Base-by-base conservation (phyloP, 345 rosid species). In the Hibiscus syriacus region DNA sequence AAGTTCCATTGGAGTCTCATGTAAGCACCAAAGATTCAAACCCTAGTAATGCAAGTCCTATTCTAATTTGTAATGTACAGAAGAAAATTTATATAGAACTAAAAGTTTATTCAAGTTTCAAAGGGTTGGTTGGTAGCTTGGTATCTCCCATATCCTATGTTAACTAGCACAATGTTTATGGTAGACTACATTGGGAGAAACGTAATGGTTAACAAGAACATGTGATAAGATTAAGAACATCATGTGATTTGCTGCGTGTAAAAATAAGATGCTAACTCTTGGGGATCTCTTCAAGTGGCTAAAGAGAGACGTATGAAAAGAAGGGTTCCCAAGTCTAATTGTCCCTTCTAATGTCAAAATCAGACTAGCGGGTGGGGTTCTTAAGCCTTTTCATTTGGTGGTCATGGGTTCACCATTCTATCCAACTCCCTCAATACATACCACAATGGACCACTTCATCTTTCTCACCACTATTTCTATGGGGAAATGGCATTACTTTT, bases 361-460 rank as follows among this genome's bases (percentile, higher is more conserved):
- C 79, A 54, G 71, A 59, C 64, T 67, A 61, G 14, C 7, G 10
- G 41, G 6, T 3, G 45, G 52, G 77, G 41, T 67, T 59, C 66
- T 68, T 56, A 70, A 11, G 50, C 12, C 25, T 49, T 46, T 67
- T 54, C 57, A 17, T 71, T 68, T 1, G 17, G 36, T 39, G 55
- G 60, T 41, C 65, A 50, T 67, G 55, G 34, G 55, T 39, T 53
- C 72, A 34, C 39, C 55, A 63, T 22, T 11, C 50, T 8, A 65
- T 54, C 58, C 64, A 48, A 27, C 56, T 55, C 36, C 61, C 32
- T 50, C 23, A 50, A 43, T 2, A 13, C 13, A 43, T n/a, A 16
- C 13, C 6, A 61, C 13, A 61, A 19, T 38, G 77, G 81, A 70
- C 77, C 80, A 70, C 75, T 30, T 56, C 56, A 62, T 73, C 79